Conservation (phyloP, 108 stramenopile species). For the Skeletonema menzelii region DNA sequence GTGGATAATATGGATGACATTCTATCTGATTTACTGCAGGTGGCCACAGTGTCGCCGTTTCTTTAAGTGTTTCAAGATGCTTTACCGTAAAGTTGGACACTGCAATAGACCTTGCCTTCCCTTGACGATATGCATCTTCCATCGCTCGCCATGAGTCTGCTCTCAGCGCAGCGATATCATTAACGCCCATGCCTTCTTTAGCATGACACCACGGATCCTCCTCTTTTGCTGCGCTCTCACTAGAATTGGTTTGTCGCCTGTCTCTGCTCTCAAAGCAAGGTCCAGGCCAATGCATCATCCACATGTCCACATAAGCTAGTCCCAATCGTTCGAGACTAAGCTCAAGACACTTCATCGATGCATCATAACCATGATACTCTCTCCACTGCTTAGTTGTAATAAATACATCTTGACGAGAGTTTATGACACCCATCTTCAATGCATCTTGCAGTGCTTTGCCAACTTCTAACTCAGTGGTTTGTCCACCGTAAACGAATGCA, state of each 20-base stretch:
- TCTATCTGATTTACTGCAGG: slow-evolving; percentile 90
- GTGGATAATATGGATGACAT: slow-evolving; percentile 75
- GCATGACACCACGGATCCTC: slow-evolving; percentile 59
- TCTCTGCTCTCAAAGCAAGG: slow-evolving; percentile 50
- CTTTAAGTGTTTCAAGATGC: slow-evolving; percentile 59
- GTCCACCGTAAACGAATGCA: slow-evolving; percentile 79
- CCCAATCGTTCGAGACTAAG: slow-evolving; percentile 62
- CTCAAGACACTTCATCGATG: slow-evolving; percentile 58
- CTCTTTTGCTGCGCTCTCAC: not conserved
- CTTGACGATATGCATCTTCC: slow-evolving; percentile 68
- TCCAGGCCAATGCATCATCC: slow-evolving; percentile 77
- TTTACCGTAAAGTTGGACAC: slow-evolving; percentile 77
- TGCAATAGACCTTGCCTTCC: slow-evolving; percentile 68
- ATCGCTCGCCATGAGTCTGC: slow-evolving; percentile 87
- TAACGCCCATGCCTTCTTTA: slow-evolving; percentile 24
- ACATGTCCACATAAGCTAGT: slow-evolving; percentile 64
- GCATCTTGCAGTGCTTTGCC: slow-evolving; percentile 67
- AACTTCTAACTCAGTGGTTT: slow-evolving; percentile 71
- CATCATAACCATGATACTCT: slow-evolving; percentile 77
- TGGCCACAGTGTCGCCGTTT: slow-evolving; percentile 65
- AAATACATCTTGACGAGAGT: slow-evolving; percentile 50
- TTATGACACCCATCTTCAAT: slow-evolving; percentile 35
- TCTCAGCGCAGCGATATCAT: slow-evolving; percentile 54
- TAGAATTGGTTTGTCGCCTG: slow-evolving; percentile 27
- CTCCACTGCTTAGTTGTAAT: slow-evolving; percentile 85